Evolutionary conservation across 805 yeast genomes (phyloP), one percentile per base, ranked within the genome.

Genomic region (Spathaspora passalidarum): DNA sequence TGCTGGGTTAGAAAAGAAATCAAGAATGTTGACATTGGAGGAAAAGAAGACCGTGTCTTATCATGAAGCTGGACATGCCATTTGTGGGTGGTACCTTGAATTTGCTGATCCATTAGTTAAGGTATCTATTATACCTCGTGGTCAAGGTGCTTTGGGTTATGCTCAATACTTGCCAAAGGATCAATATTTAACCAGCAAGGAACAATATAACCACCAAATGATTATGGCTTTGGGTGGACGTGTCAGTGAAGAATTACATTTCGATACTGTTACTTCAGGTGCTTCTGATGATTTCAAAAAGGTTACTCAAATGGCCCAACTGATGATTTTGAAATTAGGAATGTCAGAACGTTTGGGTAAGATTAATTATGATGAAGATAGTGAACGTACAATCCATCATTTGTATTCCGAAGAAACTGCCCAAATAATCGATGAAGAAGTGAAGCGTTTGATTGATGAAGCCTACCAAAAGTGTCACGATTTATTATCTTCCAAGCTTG

Each of bases 61-160:
- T 62, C 97, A 90, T 65, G 97, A 90, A 68, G 97, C 97, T 1
- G 97, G 97, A 0, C 97, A 90, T 64, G 97, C 97, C 3, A 85
- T 90, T 41, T 87, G 96, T 67, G 97, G 97, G 18, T 91, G 97
- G 97, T 88, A 73, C 61, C 74, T 90, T 60, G 79, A 82, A 67
- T 82, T 71, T 68, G 97, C 97, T 9, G 96, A 90, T 63, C 97
- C 97, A 6, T 71, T 90, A 49, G 78, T 91, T 48, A 90, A 90
- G 66, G 97, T 90, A n/a, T 86, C 96, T 17, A 90, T 90, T 55
- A 88, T 90, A 50, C 97, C 97, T 47, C 81, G 96, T 65, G 97
- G 97, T 18, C 88, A 86, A 65, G 96, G 96, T 42, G 96, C 96
- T 11, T 72, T 90, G 46, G 97, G 97, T n/a, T 90, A 91, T 63